Evolutionary conservation across 75 land plant species (phyloP).

Genomic region (Azolla pinnata): DNA sequence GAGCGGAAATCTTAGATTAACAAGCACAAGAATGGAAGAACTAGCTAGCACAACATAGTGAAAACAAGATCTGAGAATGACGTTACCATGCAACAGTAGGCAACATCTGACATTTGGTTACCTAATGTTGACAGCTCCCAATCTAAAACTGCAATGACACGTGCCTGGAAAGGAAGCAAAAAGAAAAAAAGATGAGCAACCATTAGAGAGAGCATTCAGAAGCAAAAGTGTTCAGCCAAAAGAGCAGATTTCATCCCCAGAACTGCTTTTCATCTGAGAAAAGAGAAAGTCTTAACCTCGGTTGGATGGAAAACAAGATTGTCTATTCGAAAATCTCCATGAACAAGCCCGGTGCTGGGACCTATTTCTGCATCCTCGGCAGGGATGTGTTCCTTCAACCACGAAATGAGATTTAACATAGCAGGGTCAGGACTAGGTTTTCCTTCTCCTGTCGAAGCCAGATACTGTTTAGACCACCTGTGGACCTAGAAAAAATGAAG

Average conservation of each 20-base stretch:
- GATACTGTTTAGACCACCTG: conserved; percentile 83
- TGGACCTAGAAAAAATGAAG: conserved; percentile 44
- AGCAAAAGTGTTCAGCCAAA: too few species aligned
- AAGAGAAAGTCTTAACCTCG: conserved; percentile 66
- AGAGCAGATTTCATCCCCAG: too few species aligned
- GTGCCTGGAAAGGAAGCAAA: conserved; percentile 84
- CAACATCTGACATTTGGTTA: conserved; percentile 95
- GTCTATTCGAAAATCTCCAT: conserved; percentile 93
- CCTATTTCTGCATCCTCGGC: conserved; percentile 51
- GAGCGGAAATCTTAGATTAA: too few species aligned
- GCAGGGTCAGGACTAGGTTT: conserved; percentile 68
- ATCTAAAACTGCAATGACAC: conserved; percentile 85
- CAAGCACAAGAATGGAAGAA: too few species aligned
- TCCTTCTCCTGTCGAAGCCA: conserved; percentile 78
- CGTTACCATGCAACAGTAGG: conserved; percentile 76
- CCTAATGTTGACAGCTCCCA: conserved; percentile 98
- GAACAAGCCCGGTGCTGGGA: conserved; percentile 67
- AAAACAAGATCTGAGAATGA: background rate
- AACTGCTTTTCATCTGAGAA: too few species aligned
- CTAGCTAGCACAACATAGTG: too few species aligned
- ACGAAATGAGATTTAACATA: conserved; percentile 58
- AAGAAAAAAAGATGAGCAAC: too few species aligned
- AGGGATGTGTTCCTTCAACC: conserved; percentile 69
- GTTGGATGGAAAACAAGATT: conserved; percentile 88
- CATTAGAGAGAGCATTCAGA: too few species aligned